phyloP scores from a whole-genome alignment of 352 stramenopile genomes.

The Phytopythium aichiense region DNA sequence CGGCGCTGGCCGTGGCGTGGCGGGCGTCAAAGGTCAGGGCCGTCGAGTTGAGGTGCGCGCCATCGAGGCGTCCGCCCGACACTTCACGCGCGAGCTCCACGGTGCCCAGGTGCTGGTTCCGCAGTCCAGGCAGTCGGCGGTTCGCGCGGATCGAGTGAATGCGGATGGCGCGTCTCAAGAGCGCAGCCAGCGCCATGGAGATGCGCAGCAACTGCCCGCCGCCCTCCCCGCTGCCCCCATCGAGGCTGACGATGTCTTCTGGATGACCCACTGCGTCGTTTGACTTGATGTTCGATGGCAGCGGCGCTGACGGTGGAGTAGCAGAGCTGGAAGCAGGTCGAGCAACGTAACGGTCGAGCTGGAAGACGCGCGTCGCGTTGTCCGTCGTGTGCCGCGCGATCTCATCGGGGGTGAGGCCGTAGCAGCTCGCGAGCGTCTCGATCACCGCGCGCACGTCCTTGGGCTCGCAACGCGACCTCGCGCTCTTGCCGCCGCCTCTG shows the following conservation, averaged over 20 bases:
- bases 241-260: conserved; percentile 25
- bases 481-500: conserved; percentile 21
- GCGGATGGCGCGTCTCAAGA: conserved; percentile 51
- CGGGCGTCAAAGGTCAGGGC: conserved; percentile 34
- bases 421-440: conserved; percentile 52
- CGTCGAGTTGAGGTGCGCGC: conserved; percentile 43
- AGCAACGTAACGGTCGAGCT: conserved; percentile 16
- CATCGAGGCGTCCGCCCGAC: conserved; percentile 25
- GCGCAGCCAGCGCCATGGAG: conserved; percentile 56
- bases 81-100: conserved; percentile 52
- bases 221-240: conserved; percentile 74
- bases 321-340: not conserved
- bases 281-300: not conserved
- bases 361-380: conserved; percentile 57
- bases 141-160: conserved; percentile 81
- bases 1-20: not conserved
- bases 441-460: conserved; percentile 60
- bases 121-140: conserved; percentile 64
- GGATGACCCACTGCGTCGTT: conserved; percentile 6
- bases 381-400: conserved; percentile 37
- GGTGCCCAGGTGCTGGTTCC: conserved; percentile 81
- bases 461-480: conserved; percentile 45
- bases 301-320: not conserved
- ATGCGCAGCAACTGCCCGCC: conserved; percentile 89
- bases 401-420: conserved; percentile 26